Conservation (phyloP, 2,329 filamentous ascomycete species). For the Ophiostoma perfectum region DNA sequence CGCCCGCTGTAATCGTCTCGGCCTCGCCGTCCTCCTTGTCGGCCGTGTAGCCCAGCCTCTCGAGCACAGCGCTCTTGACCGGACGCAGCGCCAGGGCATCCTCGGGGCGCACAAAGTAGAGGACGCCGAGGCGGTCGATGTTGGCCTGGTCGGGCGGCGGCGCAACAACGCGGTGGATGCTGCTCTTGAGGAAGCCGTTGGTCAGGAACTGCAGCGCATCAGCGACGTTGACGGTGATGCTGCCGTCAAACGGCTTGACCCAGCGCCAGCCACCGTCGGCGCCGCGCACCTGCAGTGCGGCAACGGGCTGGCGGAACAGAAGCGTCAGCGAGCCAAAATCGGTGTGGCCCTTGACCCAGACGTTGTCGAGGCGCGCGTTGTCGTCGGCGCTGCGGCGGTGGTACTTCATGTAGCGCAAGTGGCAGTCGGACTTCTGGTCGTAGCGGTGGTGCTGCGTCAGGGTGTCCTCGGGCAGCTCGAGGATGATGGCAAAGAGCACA, state of each 20-base stretch:
- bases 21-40: constrained; percentile 14
- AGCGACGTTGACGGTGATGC: constrained; percentile 44
- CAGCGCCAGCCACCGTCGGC: constrained; percentile 41
- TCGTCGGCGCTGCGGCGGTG: constrained; percentile 34
- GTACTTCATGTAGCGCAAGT: constrained; percentile 57
- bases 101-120: constrained; percentile 47
- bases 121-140: constrained; percentile 44
- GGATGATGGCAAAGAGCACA: constrained; percentile 53
- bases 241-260: constrained; percentile 41
- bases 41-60: constrained; percentile 17
- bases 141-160: constrained; percentile 40
- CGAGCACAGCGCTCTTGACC: constrained; percentile 19
- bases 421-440: constrained; percentile 49
- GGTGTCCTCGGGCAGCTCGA: constrained; percentile 54
- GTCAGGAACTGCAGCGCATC: constrained; percentile 44
- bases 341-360: constrained; percentile 41
- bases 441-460: constrained; percentile 52
- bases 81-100: constrained; percentile 35
- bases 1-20: constrained; percentile 18
- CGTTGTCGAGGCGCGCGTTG: constrained; percentile 34
- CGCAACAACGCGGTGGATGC: constrained; percentile 34
- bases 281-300: constrained; percentile 45
- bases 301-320: constrained; percentile 50
- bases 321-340: constrained; percentile 50
- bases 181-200: constrained; percentile 38